These are phyloP conservation scores for Scedosporium aurantiacum DNA, from an alignment of 2,329 filamentous ascomycete species.

Conservation along the genomic window DNA sequence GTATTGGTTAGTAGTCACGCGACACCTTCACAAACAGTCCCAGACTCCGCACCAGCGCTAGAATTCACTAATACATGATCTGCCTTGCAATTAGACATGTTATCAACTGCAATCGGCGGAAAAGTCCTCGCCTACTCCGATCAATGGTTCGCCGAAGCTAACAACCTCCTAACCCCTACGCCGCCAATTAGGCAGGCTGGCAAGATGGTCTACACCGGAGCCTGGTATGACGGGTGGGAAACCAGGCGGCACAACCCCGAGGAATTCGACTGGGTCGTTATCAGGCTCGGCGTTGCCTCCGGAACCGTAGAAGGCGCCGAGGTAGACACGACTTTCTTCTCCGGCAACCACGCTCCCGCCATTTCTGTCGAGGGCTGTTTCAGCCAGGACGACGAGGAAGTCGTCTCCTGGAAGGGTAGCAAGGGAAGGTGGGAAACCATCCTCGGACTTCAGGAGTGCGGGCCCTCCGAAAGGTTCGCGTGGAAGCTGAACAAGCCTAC, in stretches of 20 bases:
- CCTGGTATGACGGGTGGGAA: slow-evolving; percentile 64
- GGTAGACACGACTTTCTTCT: slow-evolving; percentile 73
- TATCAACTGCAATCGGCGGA: slow-evolving; percentile 50
- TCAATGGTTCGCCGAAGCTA: slow-evolving; percentile 57
- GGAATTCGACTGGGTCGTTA: slow-evolving; percentile 56
- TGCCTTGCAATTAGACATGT: slow-evolving; percentile 34
- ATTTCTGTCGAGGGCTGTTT: slow-evolving; percentile 71
- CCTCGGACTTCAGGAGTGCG: slow-evolving; percentile 58
- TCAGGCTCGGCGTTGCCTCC: slow-evolving; percentile 56
- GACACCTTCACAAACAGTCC: neutral
- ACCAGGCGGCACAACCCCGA: slow-evolving; percentile 54
- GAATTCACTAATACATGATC: neutral
- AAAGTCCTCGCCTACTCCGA: slow-evolving; percentile 56
- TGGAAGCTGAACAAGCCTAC: slow-evolving; percentile 55
- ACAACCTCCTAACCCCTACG: slow-evolving; percentile 53
- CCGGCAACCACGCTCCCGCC: slow-evolving; percentile 70
- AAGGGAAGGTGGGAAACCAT: slow-evolving; percentile 62
- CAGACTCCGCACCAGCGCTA: neutral
- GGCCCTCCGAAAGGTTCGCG: slow-evolving; percentile 60
- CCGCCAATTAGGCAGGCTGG: slow-evolving; percentile 51
- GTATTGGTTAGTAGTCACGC: slow-evolving; percentile 39
- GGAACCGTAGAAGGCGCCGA: slow-evolving; percentile 65
- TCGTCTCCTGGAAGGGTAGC: slow-evolving; percentile 48
- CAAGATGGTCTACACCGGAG: slow-evolving; percentile 58
- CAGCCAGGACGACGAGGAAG: slow-evolving; percentile 50